phyloP scores from a whole-genome alignment of 2,329 filamentous ascomycete species.

The Pleoardoris graminearum region DNA sequence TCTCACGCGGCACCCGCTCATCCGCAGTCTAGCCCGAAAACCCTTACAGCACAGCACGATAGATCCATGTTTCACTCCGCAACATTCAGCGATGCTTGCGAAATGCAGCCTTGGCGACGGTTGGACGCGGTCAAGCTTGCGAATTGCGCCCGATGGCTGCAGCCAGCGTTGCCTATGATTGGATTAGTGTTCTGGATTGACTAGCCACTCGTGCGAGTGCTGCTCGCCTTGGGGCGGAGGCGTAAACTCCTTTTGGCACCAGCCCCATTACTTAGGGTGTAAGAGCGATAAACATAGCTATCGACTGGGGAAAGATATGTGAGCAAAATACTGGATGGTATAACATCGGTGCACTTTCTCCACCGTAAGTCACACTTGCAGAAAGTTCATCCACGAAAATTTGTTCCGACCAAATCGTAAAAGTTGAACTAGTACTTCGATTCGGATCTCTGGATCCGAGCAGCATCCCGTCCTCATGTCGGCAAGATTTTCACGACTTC shows the following conservation, averaged over 20 bases:
- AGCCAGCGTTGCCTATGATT: neutral
- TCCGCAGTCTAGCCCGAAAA: neutral
- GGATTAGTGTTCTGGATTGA: neutral
- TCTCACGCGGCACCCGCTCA: neutral
- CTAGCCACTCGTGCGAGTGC: neutral
- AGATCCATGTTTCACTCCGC: neutral
- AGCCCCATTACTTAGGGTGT: neutral
- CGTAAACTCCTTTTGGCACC: neutral
- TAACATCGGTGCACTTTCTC: no score
- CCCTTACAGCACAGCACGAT: neutral
- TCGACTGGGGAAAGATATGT: no score
- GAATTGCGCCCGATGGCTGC: neutral
- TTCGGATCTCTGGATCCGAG: neutral
- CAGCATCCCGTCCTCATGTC: neutral
- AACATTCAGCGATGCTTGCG: neutral
- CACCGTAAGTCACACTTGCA: no score
- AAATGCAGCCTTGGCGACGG: neutral
- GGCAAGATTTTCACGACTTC: neutral
- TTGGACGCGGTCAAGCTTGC: conserved; percentile 1
- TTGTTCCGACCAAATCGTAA: neutral
- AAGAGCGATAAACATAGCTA: neutral
- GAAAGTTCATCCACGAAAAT: neutral
- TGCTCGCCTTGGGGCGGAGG: neutral
- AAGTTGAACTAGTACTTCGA: neutral
- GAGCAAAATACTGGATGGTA: no score